Percentiles rank a stretch among this genome's conserved stretches.
Conservation (phyloP, 2,329 filamentous ascomycete genomes). For the Chrysoporthe cubensis region DNA sequence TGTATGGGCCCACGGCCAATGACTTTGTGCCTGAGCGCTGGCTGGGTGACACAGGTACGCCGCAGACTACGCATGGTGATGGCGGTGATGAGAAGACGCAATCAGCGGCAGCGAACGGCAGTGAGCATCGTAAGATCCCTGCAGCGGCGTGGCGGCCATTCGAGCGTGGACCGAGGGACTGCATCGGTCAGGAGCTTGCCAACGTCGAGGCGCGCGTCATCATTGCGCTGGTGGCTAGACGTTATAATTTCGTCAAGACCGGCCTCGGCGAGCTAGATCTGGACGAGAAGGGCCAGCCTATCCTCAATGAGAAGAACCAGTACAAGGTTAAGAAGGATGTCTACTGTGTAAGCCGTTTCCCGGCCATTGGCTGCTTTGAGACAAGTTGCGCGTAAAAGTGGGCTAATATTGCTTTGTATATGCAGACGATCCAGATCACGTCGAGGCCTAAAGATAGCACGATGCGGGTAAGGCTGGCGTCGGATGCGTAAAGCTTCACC, state of each 20-base stretch:
- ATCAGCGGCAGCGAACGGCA: neutral
- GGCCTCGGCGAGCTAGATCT: conserved; percentile 35
- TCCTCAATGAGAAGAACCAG: conserved; percentile 13
- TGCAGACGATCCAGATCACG: conserved; percentile 1
- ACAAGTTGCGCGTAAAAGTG: neutral
- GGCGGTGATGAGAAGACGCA: neutral
- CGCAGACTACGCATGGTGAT: neutral
- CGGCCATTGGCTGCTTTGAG: neutral
- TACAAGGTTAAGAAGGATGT: conserved; percentile 7
- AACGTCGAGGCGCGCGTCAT: conserved; percentile 41
- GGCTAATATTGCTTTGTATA: neutral
- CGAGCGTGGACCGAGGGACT: conserved; percentile 55
- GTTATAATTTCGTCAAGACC: conserved; percentile 39
- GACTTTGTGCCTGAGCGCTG: conserved; percentile 28
- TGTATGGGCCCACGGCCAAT: conserved; percentile 21
- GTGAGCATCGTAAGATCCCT: conserved; percentile 29
- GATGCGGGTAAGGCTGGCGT: neutral
- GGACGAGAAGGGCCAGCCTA: conserved; percentile 31
- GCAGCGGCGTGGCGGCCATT: conserved; percentile 56
- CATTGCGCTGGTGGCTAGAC: conserved; percentile 36
- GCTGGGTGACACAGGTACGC: conserved; percentile 4
- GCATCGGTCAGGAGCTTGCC: conserved; percentile 59
- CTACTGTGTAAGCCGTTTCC: neutral
- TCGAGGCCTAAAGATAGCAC: conserved; percentile 9
- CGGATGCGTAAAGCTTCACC: neutral